These are phyloP conservation scores for Phaeophleospora eucalypticola DNA, from an alignment of 2,329 filamentous ascomycete species.

Conservation along the genomic window DNA sequence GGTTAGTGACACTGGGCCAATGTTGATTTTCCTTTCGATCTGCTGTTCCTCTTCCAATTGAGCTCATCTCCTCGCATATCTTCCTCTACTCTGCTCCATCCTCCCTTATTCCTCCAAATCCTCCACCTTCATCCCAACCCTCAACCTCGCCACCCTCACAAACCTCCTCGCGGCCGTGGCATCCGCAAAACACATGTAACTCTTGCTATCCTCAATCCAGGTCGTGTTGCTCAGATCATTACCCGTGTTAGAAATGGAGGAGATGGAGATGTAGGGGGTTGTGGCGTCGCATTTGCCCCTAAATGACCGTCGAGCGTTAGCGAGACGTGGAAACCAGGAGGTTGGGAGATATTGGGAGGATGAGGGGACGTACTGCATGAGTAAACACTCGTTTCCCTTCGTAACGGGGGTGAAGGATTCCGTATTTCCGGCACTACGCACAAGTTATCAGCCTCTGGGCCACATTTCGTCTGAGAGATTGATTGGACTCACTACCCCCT, in stretches of 20 bases:
- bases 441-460: not conserved
- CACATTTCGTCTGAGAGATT: not conserved
- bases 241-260: not conserved
- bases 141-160: constrained; percentile 10
- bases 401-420: constrained; percentile 22
- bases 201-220: constrained; percentile 23
- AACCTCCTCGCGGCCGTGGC: constrained; percentile 13
- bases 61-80: not conserved
- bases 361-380: constrained; percentile 27
- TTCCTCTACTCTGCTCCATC: not conserved
- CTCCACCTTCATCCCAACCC: not conserved
- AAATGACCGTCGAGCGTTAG: too few species aligned
- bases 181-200: constrained; percentile 27
- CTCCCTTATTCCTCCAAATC: not conserved
- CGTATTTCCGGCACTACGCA: constrained; percentile 1
- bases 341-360: not conserved
- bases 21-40: too few species aligned
- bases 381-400: constrained; percentile 26
- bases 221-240: constrained; percentile 18
- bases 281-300: constrained; percentile 22
- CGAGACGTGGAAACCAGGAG: too few species aligned
- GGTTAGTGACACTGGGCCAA: too few species aligned
- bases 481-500: constrained; percentile 27
- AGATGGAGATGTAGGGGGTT: constrained; percentile 9
- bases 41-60: too few species aligned